A percentile compares a stretch with the other conserved stretches of the same genome.
phyloP scores from a whole-genome alignment of 2,329 filamentous ascomycete genomes.

The Aspergillus quadricinctus region DNA sequence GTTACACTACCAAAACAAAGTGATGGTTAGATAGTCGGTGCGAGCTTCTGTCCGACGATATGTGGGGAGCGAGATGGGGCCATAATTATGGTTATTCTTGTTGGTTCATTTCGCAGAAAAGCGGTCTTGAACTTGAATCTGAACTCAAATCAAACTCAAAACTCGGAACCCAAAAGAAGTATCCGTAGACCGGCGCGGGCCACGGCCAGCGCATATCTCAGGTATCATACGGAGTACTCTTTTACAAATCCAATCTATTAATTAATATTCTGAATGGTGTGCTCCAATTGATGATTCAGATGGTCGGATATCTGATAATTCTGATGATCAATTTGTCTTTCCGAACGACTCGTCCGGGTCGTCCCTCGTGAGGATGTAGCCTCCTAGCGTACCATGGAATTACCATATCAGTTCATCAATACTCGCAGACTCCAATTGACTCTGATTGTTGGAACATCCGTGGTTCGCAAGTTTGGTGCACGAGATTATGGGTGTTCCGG shows the following conservation, averaged over 20 bases:
- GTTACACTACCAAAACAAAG: not conserved
- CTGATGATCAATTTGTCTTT: not conserved
- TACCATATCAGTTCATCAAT: not conserved
- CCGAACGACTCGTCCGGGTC: no score
- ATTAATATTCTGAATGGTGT: not conserved
- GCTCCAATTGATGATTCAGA: not conserved
- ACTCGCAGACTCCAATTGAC: not conserved
- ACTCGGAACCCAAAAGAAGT: constrained; percentile 2
- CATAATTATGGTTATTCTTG: constrained; percentile 9
- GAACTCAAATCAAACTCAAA: constrained; percentile 10
- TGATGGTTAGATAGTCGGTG: not conserved
- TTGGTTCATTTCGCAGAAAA: constrained; percentile 6
- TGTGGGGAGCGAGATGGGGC: constrained; percentile 5
- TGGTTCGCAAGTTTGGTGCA: no score
- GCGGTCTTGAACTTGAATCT: constrained; percentile 4
- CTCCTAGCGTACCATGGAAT: not conserved
- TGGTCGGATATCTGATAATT: not conserved
- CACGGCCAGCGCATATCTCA: not conserved
- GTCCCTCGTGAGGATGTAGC: not conserved
- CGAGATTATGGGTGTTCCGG: no score
- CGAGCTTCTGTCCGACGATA: not conserved
- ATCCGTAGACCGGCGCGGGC: no score
- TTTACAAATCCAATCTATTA: not conserved
- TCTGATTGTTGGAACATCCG: not conserved
- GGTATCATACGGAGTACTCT: not conserved